Conservation (phyloP, 306 rosid genomes). For the Cicer cuneatum region DNA sequence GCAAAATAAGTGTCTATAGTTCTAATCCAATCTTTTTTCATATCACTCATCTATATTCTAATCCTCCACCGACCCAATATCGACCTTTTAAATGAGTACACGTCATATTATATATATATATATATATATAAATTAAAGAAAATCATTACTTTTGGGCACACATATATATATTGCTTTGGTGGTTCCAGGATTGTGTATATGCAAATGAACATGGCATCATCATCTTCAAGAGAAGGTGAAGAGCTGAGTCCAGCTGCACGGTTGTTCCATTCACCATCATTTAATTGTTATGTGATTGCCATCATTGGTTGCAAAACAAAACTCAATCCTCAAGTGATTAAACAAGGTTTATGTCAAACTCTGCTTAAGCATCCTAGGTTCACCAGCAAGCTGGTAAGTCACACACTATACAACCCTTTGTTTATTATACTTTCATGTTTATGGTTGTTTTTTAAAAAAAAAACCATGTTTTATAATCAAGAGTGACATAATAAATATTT, state of each 20-base stretch:
- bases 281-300: conserved; percentile 57
- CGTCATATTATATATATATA: too few species aligned
- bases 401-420: neutral
- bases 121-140: too few species aligned
- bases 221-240: conserved; percentile 22
- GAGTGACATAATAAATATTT: too few species aligned
- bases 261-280: conserved; percentile 54
- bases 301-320: conserved; percentile 53
- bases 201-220: conserved; percentile 11
- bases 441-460: neutral
- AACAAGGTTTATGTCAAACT: conserved; percentile 51
- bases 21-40: too few species aligned
- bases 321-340: conserved; percentile 49
- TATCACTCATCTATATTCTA: too few species aligned
- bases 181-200: too few species aligned
- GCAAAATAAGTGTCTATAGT: too few species aligned
- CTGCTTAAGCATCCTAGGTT: conserved; percentile 66
- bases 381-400: conserved; percentile 59
- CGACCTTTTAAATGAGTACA: too few species aligned
- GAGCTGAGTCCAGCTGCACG: conserved; percentile 59
- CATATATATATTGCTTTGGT: too few species aligned
- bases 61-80: too few species aligned
- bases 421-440: neutral
- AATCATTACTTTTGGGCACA: too few species aligned
- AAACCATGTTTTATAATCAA: too few species aligned